Base-by-base conservation (phyloP, 768 basidiomycete genomes). In the Macrolepiota fuliginosa region DNA sequence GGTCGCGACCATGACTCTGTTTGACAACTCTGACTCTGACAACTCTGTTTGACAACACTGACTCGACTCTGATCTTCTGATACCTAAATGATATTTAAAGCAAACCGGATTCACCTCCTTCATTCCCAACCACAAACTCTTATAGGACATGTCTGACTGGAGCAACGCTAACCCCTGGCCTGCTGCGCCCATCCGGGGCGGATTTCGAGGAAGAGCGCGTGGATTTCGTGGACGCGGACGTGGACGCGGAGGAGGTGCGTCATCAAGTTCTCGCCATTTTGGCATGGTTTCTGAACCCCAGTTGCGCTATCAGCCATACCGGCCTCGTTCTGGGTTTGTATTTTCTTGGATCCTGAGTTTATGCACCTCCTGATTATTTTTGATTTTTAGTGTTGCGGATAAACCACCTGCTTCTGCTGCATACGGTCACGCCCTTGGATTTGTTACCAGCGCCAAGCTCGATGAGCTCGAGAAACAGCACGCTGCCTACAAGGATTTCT, bases 391-490 rank as follows among this genome's bases (percentile, higher is more conserved):
- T 27, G 58, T 53, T 5, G 36, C 58, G 12, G 58, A 60, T 12
- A 60, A 60, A 42, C 58, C 58, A 7, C 58, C 58, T 19, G 52
- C 58, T 2, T 60, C 58, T 6, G 58, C 58, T 15, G 12, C 58
- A 15, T 60, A 60, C 22, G 50, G 51, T 45, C 58, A 50, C 29
- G 42, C 58, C 7, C 72, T 79, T 13, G 76, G 78, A 54, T 79
- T 76, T 62, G 79, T 79, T 66, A 79, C 80, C 4, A 68, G 72
- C 9, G 71, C 77, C 64, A 80, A 81, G 64, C 73, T 80, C 19
- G 71, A 77, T 50, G 78, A 80, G 57, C 67, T 80, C 36, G 76
- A 78, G 56, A 78, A 76, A 61, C 79, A 76, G 54, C 73, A 74
- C 7, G 50, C 70, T 0, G 69, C 71, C 1, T 79, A 75, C 60